These are phyloP conservation scores for Termitomyces sp. DNA, from an alignment of 768 basidiomycete species.

Conservation along the genomic window DNA sequence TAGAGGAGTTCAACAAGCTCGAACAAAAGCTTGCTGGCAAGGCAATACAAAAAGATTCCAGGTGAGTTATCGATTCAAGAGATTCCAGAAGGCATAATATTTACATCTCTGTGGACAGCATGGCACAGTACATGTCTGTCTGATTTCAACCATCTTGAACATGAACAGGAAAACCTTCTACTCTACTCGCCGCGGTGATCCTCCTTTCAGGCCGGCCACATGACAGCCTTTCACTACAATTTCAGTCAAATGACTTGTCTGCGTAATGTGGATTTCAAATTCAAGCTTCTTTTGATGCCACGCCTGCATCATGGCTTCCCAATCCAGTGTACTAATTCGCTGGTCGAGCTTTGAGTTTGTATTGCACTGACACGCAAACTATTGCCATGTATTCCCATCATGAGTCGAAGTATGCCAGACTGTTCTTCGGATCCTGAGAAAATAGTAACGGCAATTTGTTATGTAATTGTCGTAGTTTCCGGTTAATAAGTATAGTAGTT, in stretches of 20 bases:
- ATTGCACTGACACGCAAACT: neutral
- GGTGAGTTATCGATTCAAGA: conserved; percentile 23
- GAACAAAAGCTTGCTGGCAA: conserved; percentile 58
- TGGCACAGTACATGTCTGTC: conserved; percentile 82
- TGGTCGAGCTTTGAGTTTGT: too few species aligned
- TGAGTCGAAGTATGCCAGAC: neutral
- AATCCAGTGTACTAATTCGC: neutral
- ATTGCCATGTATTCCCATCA: neutral
- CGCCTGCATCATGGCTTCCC: neutral
- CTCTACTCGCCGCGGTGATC: neutral
- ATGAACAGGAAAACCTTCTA: neutral
- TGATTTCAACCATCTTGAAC: conserved; percentile 26
- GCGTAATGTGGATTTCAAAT: neutral
- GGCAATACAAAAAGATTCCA: conserved; percentile 44
- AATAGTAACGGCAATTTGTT: neutral
- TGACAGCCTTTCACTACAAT: neutral
- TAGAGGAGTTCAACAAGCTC: conserved; percentile 87
- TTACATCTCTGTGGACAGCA: conserved; percentile 32
- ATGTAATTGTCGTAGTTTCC: neutral
- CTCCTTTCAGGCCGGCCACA: neutral
- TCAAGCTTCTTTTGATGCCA: neutral
- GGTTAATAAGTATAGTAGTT: too few species aligned
- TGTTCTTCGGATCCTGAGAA: neutral
- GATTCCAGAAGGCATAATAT: neutral
- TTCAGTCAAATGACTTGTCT: neutral